A percentile compares a stretch with the other conserved stretches of the same genome.
Conservation (phyloP, 1,139 yeast species). For the Saccharomyces hybrid region DNA sequence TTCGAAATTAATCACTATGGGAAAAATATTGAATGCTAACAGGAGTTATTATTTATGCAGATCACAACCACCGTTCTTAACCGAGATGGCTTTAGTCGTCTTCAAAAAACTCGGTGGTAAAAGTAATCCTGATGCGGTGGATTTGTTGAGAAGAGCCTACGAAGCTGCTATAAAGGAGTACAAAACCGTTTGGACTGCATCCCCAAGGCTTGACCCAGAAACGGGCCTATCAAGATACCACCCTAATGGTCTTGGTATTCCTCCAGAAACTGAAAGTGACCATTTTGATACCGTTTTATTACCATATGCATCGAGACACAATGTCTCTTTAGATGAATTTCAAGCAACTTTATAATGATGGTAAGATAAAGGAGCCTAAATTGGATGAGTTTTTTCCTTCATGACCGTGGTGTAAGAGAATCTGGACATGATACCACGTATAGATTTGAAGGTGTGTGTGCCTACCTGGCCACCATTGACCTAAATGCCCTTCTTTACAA, state of each 20-base stretch:
- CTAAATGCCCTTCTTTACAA: constrained; percentile 79
- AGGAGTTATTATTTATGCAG: constrained; percentile 85
- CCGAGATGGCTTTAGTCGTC: constrained; percentile 80
- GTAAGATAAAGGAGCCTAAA: constrained; percentile 60
- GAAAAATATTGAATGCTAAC: constrained; percentile 90
- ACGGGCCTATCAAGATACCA: constrained; percentile 87
- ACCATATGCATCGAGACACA: constrained; percentile 62
- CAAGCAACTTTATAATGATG: constrained; percentile 59
- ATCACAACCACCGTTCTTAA: constrained; percentile 95
- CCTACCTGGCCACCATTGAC: constrained; percentile 84
- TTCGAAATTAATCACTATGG: constrained; percentile 89
- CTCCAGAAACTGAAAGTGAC: constrained; percentile 92
- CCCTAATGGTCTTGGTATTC: constrained; percentile 85
- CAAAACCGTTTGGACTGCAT: constrained; percentile 64
- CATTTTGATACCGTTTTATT: constrained; percentile 71
- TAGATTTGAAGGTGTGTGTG: constrained; percentile 84
- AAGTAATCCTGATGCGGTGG: constrained; percentile 41
- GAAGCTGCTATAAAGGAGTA: constrained; percentile 85
- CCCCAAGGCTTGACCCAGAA: constrained; percentile 65
- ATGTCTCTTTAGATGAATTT: constrained; percentile 64
- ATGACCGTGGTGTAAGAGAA: constrained; percentile 93
- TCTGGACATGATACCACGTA: constrained; percentile 95
- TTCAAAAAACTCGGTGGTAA: constrained; percentile 49
- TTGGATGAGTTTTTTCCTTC: constrained; percentile 80
- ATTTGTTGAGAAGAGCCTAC: constrained; percentile 57